Evolutionary conservation across 1,139 yeast species (phyloP), one percentile per base, ranked within the genome.

Genomic region (Blastobotrys capitulatus): DNA sequence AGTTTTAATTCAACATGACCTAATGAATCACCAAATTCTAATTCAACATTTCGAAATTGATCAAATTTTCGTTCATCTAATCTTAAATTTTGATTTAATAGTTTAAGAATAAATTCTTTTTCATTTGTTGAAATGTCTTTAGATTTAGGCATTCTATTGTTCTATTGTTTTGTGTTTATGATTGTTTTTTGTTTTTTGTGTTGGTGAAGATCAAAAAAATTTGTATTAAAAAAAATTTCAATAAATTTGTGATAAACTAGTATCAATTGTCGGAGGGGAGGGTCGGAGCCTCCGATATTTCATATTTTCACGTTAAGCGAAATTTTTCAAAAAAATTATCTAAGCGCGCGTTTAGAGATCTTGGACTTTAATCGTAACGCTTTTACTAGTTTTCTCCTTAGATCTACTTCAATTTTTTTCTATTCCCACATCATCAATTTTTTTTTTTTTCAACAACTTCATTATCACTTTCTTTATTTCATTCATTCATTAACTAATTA

Each of bases 1-100:
- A 90, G 74, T 34, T 70, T 69, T 10, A 90, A 80, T 57, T 86
- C 88, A 15, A 84, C 94, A 58, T 81, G 86, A 9, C 98, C 98
- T 60, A 79, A 84, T 53, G 83, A 84, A 9, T 75, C 73, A 15
- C 94, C 87, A 47, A 90, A 74, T 29, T 66, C 64, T 40, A 92
- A 80, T 8, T 76, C 71, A 1, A 89, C 81, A 16, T 74, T 73
- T 53, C 98, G 75, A 63, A 80, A 74, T 55, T 84, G 79, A 46
- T 78, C 77, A 38, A 86, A 72, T 39, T 68, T 62, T 40, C 98
- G 77, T 1, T 87, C 86, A 61, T 87, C 96, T 9, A 79, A 60
- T 46, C 97, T 76, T 36, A 78, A 62, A 2, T 83, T 81, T 47
- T 78, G 76, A 12, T 51, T 53, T 47, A 90, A 72, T 1, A 86